A percentile compares a stretch with the other conserved stretches of the same genome.
Conservation (phyloP, 2,329 filamentous ascomycete genomes). For the Calonectria pseudoreteaudii region DNA sequence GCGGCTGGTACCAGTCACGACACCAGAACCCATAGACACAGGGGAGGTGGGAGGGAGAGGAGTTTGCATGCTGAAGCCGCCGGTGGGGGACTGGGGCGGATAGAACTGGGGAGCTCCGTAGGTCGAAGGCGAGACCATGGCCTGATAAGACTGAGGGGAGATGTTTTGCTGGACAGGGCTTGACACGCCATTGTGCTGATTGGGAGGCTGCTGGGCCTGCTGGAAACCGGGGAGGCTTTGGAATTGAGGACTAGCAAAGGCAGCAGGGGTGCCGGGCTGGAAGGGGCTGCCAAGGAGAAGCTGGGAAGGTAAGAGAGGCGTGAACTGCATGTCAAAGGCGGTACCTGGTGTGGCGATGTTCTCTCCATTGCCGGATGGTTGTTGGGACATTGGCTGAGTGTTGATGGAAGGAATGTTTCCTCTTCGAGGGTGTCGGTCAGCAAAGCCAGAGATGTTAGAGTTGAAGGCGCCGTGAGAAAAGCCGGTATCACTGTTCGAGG, state of each 20-base stretch:
- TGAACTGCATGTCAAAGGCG: constrained; percentile 98
- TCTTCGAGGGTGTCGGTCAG: constrained; percentile 86
- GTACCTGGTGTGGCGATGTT: constrained; percentile 90
- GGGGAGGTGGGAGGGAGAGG: constrained; percentile 76
- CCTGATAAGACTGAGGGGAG: constrained; percentile 86
- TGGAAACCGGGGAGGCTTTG: constrained; percentile 85
- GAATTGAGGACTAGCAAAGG: constrained; percentile 93
- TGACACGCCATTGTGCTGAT: constrained; percentile 71
- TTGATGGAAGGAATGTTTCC: constrained; percentile 93
- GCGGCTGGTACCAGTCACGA: constrained; percentile 90
- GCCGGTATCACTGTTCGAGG: constrained; percentile 84
- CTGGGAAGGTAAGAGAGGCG: constrained; percentile 92
- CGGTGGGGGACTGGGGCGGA: constrained; percentile 89
- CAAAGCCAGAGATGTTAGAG: constrained; percentile 87
- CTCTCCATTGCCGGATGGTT: constrained; percentile 63
- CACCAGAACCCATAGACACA: constrained; percentile 80
- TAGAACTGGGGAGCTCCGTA: constrained; percentile 86
- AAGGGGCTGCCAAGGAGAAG: constrained; percentile 95
- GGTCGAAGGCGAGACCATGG: constrained; percentile 86
- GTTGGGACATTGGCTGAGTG: constrained; percentile 74
- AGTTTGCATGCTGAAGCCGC: constrained; percentile 72
- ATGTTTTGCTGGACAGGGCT: constrained; percentile 83
- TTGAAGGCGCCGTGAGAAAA: constrained; percentile 94
- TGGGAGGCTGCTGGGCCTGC: constrained; percentile 64
- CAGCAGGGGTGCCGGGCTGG: constrained; percentile 91